Conservation (phyloP, 306 rosid species). For the Castanea sativa region DNA sequence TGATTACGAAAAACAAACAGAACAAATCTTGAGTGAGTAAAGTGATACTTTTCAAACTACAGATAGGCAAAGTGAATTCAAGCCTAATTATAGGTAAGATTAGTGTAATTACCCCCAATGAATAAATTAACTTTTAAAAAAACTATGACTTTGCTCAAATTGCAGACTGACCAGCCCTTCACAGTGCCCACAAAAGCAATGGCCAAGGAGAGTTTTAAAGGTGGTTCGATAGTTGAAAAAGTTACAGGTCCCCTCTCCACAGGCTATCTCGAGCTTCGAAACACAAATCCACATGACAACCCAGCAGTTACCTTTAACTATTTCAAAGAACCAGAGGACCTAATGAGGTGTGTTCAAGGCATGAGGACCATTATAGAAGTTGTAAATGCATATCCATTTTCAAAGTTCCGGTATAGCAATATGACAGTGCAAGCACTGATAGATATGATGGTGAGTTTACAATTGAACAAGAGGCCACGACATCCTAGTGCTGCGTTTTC, state of each 20-base stretch:
- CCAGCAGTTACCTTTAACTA: constrained; percentile 73
- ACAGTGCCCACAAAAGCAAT: constrained; percentile 24
- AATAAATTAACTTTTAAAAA: too few species aligned
- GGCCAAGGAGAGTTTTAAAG: constrained; percentile 35
- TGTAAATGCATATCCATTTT: constrained; percentile 56
- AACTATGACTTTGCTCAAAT: constrained; percentile 6
- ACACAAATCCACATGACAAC: constrained; percentile 53
- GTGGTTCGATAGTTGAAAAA: constrained; percentile 68
- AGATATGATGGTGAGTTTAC: constrained; percentile 39
- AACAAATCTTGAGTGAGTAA: too few species aligned
- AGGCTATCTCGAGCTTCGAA: constrained; percentile 54
- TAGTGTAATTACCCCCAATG: too few species aligned
- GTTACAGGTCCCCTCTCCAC: constrained; percentile 58
- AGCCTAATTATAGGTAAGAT: too few species aligned
- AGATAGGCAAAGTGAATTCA: too few species aligned
- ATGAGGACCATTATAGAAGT: constrained; percentile 57
- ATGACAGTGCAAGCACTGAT: constrained; percentile 35
- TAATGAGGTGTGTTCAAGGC: constrained; percentile 59
- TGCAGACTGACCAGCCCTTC: constrained; percentile 40
- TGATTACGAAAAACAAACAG: too few species aligned
- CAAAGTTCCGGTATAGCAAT: constrained; percentile 40
- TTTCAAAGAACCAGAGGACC: constrained; percentile 69
- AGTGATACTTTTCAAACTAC: too few species aligned
- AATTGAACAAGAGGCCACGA: constrained; percentile 54
- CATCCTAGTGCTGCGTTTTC: constrained; percentile 45